Percentiles rank a stretch among this genome's conserved stretches.
These are phyloP conservation scores for Syzygium aromaticum DNA, from an alignment of 345 rosid genomes.

Conservation along the genomic window DNA sequence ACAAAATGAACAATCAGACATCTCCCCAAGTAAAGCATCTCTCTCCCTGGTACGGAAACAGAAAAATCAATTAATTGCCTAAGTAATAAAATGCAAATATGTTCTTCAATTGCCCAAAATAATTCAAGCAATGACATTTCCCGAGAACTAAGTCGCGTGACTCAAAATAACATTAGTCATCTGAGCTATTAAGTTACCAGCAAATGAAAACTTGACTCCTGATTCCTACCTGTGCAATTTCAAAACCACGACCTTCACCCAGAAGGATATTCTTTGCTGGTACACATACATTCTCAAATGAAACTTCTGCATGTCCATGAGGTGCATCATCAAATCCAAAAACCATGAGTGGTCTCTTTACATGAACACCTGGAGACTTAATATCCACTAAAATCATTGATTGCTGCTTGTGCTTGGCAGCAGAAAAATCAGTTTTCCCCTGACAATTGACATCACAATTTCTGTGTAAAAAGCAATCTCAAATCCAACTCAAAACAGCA, in stretches of 20 bases:
- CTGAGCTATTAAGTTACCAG: not conserved
- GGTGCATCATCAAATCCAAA: slow-evolving; percentile 98
- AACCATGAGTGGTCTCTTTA: slow-evolving; percentile 79
- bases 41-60: not conserved
- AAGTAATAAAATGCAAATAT: not conserved
- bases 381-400: slow-evolving; percentile 94
- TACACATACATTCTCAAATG: slow-evolving; percentile 64
- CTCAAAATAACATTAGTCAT: not conserved
- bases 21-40: not conserved
- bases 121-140: not conserved
- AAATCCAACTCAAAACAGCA: not conserved
- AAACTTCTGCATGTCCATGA: slow-evolving; percentile 95
- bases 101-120: not conserved
- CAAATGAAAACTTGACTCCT: not conserved
- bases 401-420: slow-evolving; percentile 82
- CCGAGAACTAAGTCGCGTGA: not conserved
- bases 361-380: slow-evolving; percentile 55
- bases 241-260: slow-evolving; percentile 98
- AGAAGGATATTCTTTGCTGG: slow-evolving; percentile 80
- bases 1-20: not conserved
- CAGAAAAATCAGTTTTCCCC: slow-evolving; percentile 89
- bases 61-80: not conserved
- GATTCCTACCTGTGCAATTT: slow-evolving; percentile 85
- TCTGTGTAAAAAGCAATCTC: not conserved
- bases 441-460: slow-evolving; percentile 10